Conservation (phyloP, 1,284 basidiomycete genomes). For the Earliella scabrosa region DNA sequence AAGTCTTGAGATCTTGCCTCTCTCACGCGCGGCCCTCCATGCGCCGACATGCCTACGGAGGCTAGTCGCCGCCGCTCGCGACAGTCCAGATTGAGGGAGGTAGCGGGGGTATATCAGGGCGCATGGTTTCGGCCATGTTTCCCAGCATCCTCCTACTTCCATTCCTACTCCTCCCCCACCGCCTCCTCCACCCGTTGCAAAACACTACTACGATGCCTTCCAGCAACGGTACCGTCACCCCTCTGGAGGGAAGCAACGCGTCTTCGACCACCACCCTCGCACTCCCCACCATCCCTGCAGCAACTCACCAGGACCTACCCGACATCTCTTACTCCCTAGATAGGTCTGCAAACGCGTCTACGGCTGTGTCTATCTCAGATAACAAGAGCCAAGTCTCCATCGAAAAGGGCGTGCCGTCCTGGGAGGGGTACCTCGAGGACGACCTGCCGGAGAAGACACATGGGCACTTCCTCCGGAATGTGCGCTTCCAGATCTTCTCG, state of each 20-base stretch:
- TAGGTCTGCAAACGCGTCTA: constrained; percentile 11
- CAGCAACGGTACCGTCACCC: background rate
- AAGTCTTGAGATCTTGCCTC: background rate
- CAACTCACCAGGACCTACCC: constrained; percentile 1
- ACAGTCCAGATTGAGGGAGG: background rate
- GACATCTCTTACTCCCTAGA: constrained; percentile 12
- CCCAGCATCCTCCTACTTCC: constrained; percentile 9
- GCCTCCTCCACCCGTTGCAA: background rate
- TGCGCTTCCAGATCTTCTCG: constrained; percentile 56
- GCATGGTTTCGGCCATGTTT: background rate
- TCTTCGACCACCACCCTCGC: constrained; percentile 2
- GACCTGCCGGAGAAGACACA: constrained; percentile 53
- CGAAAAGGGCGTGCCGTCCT: constrained; percentile 38
- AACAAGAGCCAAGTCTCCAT: constrained; percentile 23
- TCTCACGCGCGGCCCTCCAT: background rate
- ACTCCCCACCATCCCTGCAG: constrained; percentile 8
- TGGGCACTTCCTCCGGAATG: constrained; percentile 46
- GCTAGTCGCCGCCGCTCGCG: background rate
- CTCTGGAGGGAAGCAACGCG: background rate
- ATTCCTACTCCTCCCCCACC: background rate
- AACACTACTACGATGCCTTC: constrained; percentile 13
- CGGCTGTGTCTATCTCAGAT: constrained; percentile 16
- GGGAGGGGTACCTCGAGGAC: constrained; percentile 57
- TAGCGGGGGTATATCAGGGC: constrained; percentile 13
- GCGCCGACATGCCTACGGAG: background rate